Base-by-base conservation (phyloP, 176 grass and related monocot genomes). In the Bolboschoenus planiculmis region DNA sequence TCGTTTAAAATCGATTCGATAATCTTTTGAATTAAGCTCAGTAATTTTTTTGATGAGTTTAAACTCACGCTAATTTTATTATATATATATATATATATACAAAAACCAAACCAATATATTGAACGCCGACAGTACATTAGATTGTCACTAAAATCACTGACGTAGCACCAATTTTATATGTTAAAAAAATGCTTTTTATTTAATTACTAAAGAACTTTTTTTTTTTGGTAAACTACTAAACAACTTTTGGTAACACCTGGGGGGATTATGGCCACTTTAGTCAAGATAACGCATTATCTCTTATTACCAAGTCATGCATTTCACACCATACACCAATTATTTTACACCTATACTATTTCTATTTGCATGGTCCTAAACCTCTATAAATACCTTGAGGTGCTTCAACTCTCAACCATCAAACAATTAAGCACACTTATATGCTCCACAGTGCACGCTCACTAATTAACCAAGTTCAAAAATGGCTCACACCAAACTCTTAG, bases 241-340 rank as follows among this genome's bases (percentile, higher is more conserved):
- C 2, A 23, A 8, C 16, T 16, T 74, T 15, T 48, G 43, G 7
- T 29, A 16, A 75, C 70, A 48, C 13, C 70, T 75, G 70, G 70
- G 50, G 40, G 24, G 20, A 75, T 50, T 42, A 11, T 67, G 44
- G 18, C 65, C 53, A 84, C 83, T 59, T 85, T 40, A 78, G 57
- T 85, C 84, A 85, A 85, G 71, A 79, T 78, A 85, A 79, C 27
- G 53, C 84, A 85, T 73, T 85, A 85, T 59, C 72, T 63, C 1
- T 31, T 67, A 11, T 48, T n/a, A 78, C 42, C 34, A 42, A 79
- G 73, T 85, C 84, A 6, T 55, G 53, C 72, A 34, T 40, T 85
- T 85, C 84, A 85, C 84, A 85, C 56, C 70, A 53, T 15, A 14
- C 39, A 31, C 27, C 24, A 29, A 35, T 72, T 56, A 44, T 26